Evolutionary conservation across 768 basidiomycete genomes (phyloP).

Genomic region (Tephrocybe sp.): DNA sequence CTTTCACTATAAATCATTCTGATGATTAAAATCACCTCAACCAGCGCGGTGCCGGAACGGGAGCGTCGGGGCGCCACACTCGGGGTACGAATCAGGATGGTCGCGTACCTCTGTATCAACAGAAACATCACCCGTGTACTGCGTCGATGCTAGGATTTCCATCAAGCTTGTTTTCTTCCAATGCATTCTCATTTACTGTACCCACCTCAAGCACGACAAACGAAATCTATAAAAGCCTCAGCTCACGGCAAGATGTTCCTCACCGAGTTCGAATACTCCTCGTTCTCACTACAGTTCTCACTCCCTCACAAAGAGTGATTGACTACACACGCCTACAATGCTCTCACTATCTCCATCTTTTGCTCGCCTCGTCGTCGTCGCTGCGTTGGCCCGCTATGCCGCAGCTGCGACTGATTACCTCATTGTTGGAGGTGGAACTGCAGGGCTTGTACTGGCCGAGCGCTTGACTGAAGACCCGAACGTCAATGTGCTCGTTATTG

Average conservation of each 20-base stretch:
- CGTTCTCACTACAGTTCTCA: constrained; percentile 1
- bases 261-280: background rate
- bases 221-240: background rate
- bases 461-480: background rate
- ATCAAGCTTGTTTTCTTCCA: too few relatives aligned
- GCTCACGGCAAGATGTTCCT: background rate
- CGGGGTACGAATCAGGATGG: too few relatives aligned
- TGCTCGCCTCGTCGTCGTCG: background rate
- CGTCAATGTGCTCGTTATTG: background rate
- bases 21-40: too few relatives aligned
- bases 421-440: background rate
- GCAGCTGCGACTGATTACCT: background rate
- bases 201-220: too few relatives aligned
- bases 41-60: too few relatives aligned
- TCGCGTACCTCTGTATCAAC: too few relatives aligned
- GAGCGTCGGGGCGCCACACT: too few relatives aligned
- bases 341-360: constrained; percentile 1
- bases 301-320: constrained; percentile 1
- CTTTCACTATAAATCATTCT: too few relatives aligned
- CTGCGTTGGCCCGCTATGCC: background rate
- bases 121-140: too few relatives aligned
- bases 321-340: constrained; percentile 1
- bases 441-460: background rate
- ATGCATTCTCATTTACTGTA: too few relatives aligned
- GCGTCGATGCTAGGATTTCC: too few relatives aligned